Evolutionary conservation across 2,329 filamentous ascomycete species (phyloP), one percentile per base, ranked within the genome.

Genomic region (Achaetomium macrosporum): DNA sequence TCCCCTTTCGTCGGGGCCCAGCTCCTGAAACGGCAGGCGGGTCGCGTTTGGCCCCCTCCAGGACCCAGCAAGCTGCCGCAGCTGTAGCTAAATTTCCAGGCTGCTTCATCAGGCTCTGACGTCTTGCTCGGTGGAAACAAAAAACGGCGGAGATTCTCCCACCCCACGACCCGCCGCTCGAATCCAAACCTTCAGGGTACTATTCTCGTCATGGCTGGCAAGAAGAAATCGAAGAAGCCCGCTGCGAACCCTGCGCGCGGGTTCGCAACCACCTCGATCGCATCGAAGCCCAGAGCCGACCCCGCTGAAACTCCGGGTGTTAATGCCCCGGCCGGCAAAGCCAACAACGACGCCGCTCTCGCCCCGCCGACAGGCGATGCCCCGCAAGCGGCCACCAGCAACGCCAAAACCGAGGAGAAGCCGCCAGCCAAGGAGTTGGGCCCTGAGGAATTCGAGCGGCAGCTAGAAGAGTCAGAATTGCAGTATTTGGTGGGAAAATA

Each of bases 181-280:
- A 49, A 53, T 41, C 37, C 40, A 25, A n/a, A 17, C n/a, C 35
- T 19, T 31, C 6, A 30, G 16, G 19, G 16, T 40, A 16, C 11
- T 19, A 29, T 25, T 15, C 2, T 37, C 59, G 64, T 57, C 60
- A 92, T 92, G 88, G 85, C 87, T 53, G 71, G 73, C 55, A 84
- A 76, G 65, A 87, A 89, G 71, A 96, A 95, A 74, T 96, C 96
- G 75, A 95, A 90, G 77, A 97, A 96, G 79, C 79, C 87, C 51
- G 81, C 82, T 25, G 82, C 85, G 31, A 97, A 96, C 70, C 89
- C 91, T 55, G 90, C 90, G 37, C 81, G 93, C 69, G 93, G 91
- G 16, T 95, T 96, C 72, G 90, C 92, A 59, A 99, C 93, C 5
- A 95, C 89, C 12, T 97, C 92, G 1, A 80, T 95, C 55, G 89